These are phyloP conservation scores for Colletotrichum sp. DNA, from an alignment of 2,329 filamentous ascomycete genomes.

Conservation along the genomic window DNA sequence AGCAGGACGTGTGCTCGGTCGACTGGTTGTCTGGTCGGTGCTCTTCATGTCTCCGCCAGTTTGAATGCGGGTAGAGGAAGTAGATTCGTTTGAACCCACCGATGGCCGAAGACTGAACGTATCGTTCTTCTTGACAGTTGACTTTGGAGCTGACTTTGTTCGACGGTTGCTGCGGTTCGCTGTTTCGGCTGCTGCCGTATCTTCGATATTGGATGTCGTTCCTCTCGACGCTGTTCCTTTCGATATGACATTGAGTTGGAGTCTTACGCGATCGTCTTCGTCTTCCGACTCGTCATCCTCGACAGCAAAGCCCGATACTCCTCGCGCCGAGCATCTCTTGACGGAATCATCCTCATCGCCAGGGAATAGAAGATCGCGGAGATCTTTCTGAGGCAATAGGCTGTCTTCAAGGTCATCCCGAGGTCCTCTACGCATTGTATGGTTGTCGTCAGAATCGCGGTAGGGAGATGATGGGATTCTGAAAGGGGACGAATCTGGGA, in stretches of 20 bases:
- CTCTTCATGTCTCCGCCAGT: background rate
- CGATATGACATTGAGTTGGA: background rate
- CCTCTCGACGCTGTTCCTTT: background rate
- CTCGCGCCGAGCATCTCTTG: background rate
- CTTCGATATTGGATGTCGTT: background rate
- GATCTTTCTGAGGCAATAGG: background rate
- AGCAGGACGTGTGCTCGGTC: background rate
- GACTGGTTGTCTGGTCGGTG: background rate
- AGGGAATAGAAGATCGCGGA: background rate
- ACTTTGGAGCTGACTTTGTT: background rate
- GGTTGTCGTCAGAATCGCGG: background rate
- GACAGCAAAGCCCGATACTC: background rate
- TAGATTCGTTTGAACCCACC: background rate
- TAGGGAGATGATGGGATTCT: background rate
- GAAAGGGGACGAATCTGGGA: background rate
- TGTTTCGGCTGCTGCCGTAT: background rate
- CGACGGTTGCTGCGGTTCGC: background rate
- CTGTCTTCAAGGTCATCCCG: background rate
- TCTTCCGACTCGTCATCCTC: background rate
- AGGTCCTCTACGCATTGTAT: background rate
- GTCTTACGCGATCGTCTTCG: background rate
- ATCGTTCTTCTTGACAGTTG: background rate
- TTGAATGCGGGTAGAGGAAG: background rate
- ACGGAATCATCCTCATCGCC: background rate
- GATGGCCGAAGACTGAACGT: background rate